Percentiles rank a stretch among this genome's conserved stretches.
These are phyloP conservation scores for Coemansia sp. DNA, from an alignment of 192 early-diverging fungal genomes.

Conservation along the genomic window DNA sequence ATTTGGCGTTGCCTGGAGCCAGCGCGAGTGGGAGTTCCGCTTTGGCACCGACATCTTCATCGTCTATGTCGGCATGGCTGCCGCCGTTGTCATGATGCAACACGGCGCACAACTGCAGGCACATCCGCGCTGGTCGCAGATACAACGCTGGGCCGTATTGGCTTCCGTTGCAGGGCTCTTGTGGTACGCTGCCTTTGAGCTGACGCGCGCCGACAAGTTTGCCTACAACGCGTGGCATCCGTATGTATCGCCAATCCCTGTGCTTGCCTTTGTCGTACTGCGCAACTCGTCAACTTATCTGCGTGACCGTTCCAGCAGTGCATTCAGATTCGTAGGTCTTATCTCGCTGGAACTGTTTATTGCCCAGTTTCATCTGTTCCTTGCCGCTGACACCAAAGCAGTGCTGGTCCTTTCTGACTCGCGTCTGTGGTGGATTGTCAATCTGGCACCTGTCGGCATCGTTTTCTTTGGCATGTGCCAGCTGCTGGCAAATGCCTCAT, in stretches of 20 bases:
- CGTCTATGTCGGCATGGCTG: slow-evolving; percentile 69
- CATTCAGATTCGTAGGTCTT: slow-evolving; percentile 62
- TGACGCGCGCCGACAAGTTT: slow-evolving; percentile 55
- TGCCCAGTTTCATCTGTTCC: slow-evolving; percentile 77
- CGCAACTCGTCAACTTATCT: slow-evolving; percentile 63
- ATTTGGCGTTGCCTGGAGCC: slow-evolving; percentile 60
- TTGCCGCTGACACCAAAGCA: slow-evolving; percentile 76
- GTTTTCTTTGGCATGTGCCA: slow-evolving; percentile 58
- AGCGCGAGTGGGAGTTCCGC: slow-evolving; percentile 71
- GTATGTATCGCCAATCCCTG: slow-evolving; percentile 62
- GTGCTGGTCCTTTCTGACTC: slow-evolving; percentile 61
- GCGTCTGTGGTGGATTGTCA: slow-evolving; percentile 54
- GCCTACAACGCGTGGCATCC: slow-evolving; percentile 70
- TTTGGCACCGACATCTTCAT: slow-evolving; percentile 67
- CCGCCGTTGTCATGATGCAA: slow-evolving; percentile 56
- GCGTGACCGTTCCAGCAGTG: slow-evolving; percentile 57
- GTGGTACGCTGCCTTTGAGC: slow-evolving; percentile 60
- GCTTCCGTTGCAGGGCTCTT: slow-evolving; percentile 44
- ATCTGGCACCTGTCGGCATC: slow-evolving; percentile 46
- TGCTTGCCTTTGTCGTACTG: slow-evolving; percentile 64
- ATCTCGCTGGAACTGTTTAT: slow-evolving; percentile 76
- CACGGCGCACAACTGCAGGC: slow-evolving; percentile 42
- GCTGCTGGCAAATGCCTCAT: slow-evolving; percentile 53
- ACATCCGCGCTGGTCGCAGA: slow-evolving; percentile 42
- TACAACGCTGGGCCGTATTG: slow-evolving; percentile 36